These are phyloP conservation scores for Paracoccidioides brasiliensis DNA, from an alignment of 2,329 filamentous ascomycete species.

Conservation along the genomic window DNA sequence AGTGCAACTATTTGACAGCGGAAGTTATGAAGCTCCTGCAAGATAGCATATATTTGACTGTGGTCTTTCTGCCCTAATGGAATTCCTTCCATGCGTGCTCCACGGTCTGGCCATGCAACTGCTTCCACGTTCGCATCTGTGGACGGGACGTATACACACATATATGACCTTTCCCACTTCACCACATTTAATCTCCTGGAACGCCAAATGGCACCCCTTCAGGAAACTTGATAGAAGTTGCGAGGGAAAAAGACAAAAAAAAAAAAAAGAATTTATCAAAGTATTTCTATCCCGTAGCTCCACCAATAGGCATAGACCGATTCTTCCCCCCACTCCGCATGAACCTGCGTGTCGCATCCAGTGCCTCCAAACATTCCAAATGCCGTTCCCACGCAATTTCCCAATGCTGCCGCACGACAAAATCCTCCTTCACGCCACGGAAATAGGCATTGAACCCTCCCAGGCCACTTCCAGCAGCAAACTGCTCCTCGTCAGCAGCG, in stretches of 20 bases:
- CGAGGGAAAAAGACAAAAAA: neutral
- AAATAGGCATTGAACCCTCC: slow-evolving; percentile 35
- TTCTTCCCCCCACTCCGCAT: slow-evolving; percentile 7
- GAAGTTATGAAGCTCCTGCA: too few species aligned
- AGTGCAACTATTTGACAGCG: too few species aligned
- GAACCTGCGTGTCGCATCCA: slow-evolving; percentile 14
- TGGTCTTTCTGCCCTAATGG: too few species aligned
- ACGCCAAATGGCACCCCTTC: too few species aligned
- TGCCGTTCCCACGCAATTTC: slow-evolving; percentile 36
- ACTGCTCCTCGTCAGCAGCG: slow-evolving; percentile 18
- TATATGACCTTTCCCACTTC: too few species aligned
- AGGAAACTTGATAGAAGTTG: too few species aligned
- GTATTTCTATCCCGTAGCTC: neutral
- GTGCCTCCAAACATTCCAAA: slow-evolving; percentile 28
- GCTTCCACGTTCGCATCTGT: too few species aligned
- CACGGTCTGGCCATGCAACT: too few species aligned
- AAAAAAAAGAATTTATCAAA: neutral
- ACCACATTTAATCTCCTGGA: too few species aligned
- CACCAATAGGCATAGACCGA: neutral
- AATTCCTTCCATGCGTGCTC: too few species aligned
- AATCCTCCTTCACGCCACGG: slow-evolving; percentile 34
- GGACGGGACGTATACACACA: too few species aligned
- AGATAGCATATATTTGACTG: too few species aligned
- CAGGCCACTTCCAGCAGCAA: slow-evolving; percentile 20
- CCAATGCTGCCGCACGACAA: slow-evolving; percentile 35